Evolutionary conservation across 768 basidiomycete species (phyloP), one percentile per base, ranked within the genome.

Genomic region (Leccinum ochraceum): DNA sequence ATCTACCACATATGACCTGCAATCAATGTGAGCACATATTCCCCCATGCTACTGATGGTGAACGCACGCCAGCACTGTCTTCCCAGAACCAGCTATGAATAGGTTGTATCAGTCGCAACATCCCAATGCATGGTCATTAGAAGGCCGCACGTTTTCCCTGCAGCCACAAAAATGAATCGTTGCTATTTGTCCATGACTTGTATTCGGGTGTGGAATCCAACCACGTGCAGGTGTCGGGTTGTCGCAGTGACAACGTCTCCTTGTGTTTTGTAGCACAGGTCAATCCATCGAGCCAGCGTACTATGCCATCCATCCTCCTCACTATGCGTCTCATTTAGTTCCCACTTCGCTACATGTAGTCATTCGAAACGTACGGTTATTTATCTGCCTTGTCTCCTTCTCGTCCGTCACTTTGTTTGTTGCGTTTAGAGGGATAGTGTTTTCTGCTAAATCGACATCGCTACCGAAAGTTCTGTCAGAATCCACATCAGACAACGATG

Each of bases 61-160:
- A 24, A 59, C 67, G 58, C 24, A 69, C 68, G 44, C 53, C 16
- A 69, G 24, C 3, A 69, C 58, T 0, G 67, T 61, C 46, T 69
- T 69, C 13, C 67, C 67, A 20, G 59, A 53, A 22, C 67, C 67
- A 6, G 65, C 65, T 68, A 30, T 13, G 13, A 20, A 16, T 32
- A 42, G 30, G 16, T 2, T 10, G 37, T 6, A 26, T 55, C 13
- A 62, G 50, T 37, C 26, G 24, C 7, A 37, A 14, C 5, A 32
- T 17, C 16, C 2, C 16, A 22, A 5, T 24, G 54, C 26, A 22
- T 14, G 1, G 24, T 39, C 39, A 39, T 39, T 50, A 17, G 5
- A 54, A 39, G 16, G 10, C 11, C 58, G n/a, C n/a, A 66, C 67
- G 57, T 54, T 68, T 67, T 13, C 67, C 67, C n/a, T 62, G 54